Base-by-base conservation (phyloP, 1,284 basidiomycete species). In the Filobasidium uniguttulatum region DNA sequence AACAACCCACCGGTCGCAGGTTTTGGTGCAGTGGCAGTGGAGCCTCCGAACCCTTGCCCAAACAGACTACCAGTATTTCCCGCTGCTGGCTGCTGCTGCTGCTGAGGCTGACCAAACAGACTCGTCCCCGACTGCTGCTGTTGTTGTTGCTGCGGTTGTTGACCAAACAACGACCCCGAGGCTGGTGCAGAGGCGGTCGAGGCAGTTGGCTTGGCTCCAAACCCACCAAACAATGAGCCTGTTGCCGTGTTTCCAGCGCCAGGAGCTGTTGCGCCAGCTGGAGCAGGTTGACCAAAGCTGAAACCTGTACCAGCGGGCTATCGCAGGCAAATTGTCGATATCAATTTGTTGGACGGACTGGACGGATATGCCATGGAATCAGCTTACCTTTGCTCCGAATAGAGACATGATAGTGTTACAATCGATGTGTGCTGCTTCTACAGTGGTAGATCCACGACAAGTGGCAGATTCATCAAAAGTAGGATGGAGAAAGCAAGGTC, bases 51-150 rank as follows among this genome's bases (percentile, higher is more conserved):
- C n/a, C n/a, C n/a, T n/a, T 20, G 14, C 31, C 49, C 49, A 36
- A 51, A 51, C 44, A 51, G 34, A 9, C 49, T 34, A 14, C 45
- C 45, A 1, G 22, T 15, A 28, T 19, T 22, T n/a, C 29, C 23
- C 29, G 23, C 38, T 12, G 47, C 17, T 26, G 26, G 26, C 17
- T 37, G 43, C 34, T 50, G 49, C 19, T 51, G 49, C 44, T 52
- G 50, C 30, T 51, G 47, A 31, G 37, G 47, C 34, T 49, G 47
- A 22, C 47, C 47, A 26, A 49, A 48, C 3, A 48, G 35, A 5
- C 29, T 33, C 29, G 44, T 31, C 30, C n/a, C n/a, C n/a, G n/a
- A n/a, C n/a, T 22, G 33, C 29, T 23, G 29, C 22, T 40, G 44
- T 34, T 46, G 45, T n/a, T 46, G 45, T 25, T 35, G 45, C 28